Evolutionary conservation across 2,329 filamentous ascomycete species (phyloP), one percentile per base, ranked within the genome.

Genomic region (Pleoardoris graminearum): DNA sequence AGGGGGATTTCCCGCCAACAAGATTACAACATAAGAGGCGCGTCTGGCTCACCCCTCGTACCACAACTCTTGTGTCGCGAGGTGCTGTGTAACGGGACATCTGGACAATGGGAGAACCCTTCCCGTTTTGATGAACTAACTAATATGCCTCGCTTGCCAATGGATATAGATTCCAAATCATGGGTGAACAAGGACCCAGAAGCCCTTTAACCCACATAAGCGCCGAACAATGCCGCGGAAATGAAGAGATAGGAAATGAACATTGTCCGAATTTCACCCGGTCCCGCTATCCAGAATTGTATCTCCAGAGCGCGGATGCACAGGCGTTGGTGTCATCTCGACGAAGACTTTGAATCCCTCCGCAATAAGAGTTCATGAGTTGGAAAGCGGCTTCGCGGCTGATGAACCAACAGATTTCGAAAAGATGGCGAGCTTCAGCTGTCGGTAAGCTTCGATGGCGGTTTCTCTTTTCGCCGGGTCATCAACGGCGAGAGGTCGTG

Each of bases 361-460:
- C 16, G 10, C 14, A 36, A 8, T 4, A 16, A 17, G 12, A 16
- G 33, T n/a, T 36, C n/a, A 32, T 1, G 35, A 29, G 16, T 22
- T 25, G n/a, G 43, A 45, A 2, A 35, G 17, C 6, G 30, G 10
- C 33, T 47, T 47, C n/a, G 44, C 19, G 17, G 22, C 33, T 5
- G 36, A 33, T 2, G 33, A 14, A 35, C 7, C 23, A 22, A n/a
- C 27, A 4, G 63, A 59, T 85, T 60, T 69, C 10, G 58, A 62
- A 46, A 73, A 71, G 4, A 73, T 57, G 21, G 63, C 61, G 10
- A 65, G 53, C 49, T 68, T 73, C 30, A 73, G 56, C 39, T 66
- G 65, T 51, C 55, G 60, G 53, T 73, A 73, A 16, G 68, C 70
- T 61, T 72, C 66, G 42, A 73, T 63, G 7, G 67, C 63, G 33